A percentile compares a stretch with the other conserved stretches of the same genome.
Evolutionary conservation across 2,329 filamentous ascomycete genomes (phyloP).

Genomic region (Colletotrichum euphorbiae): DNA sequence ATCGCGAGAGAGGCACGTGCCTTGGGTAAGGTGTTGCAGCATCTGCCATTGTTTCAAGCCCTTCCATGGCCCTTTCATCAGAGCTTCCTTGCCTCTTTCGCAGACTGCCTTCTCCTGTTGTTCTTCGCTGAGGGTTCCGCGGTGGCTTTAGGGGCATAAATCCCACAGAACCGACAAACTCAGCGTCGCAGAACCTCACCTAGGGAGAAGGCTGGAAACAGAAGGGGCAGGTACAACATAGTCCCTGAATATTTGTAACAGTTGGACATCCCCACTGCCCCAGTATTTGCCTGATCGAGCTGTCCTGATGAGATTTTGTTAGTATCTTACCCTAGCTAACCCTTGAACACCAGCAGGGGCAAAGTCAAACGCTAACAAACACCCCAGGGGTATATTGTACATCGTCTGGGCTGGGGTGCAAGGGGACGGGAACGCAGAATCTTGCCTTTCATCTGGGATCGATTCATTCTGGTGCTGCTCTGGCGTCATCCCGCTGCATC

Average conservation of each 20-base stretch:
- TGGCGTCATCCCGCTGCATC: constrained; percentile 28
- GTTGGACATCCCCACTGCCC: too few species aligned
- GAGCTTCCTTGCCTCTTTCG: constrained; percentile 18
- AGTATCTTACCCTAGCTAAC: too few species aligned
- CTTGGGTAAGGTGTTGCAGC: constrained; percentile 12
- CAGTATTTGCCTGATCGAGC: too few species aligned
- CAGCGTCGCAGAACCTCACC: constrained; percentile 11
- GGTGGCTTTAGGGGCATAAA: neutral
- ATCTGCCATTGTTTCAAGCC: constrained; percentile 32
- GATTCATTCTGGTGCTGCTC: constrained; percentile 22
- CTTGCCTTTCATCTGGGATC: constrained; percentile 10
- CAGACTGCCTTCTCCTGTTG: constrained; percentile 6
- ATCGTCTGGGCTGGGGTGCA: neutral
- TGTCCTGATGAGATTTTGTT: too few species aligned
- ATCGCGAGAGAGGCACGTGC: neutral
- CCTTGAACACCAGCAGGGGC: too few species aligned
- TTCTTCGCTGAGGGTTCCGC: neutral
- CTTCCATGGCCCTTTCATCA: constrained; percentile 29
- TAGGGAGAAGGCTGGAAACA: neutral
- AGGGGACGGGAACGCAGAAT: neutral
- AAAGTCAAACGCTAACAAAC: too few species aligned
- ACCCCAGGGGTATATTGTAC: too few species aligned
- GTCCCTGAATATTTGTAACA: too few species aligned
- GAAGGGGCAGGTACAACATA: neutral
- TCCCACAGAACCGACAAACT: neutral